Percentiles rank a stretch among this genome's conserved stretches.
phyloP scores from a whole-genome alignment of 1,139 yeast genomes.

The Hansenula lynferdii region DNA sequence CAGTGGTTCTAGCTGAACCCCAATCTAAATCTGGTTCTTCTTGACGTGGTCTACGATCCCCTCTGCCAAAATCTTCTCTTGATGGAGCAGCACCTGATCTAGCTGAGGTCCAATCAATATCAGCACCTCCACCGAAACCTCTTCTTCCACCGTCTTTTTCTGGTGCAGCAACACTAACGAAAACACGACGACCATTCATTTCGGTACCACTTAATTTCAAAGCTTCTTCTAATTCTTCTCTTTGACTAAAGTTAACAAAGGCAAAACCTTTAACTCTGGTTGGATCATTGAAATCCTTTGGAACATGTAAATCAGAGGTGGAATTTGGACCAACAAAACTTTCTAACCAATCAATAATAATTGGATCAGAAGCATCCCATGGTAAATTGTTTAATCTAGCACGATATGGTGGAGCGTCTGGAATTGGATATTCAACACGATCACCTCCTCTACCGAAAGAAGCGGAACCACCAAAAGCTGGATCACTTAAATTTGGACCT shows the following conservation, averaged over 20 bases:
- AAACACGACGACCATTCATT: conserved; percentile 72
- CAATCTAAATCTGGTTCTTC: conserved; percentile 47
- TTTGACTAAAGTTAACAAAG: conserved; percentile 70
- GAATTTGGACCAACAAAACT: conserved; percentile 55
- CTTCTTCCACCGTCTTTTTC: conserved; percentile 38
- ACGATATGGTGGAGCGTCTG: conserved; percentile 87
- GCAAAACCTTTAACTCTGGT: conserved; percentile 82
- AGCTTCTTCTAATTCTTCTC: conserved; percentile 66
- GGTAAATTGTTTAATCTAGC: conserved; percentile 87
- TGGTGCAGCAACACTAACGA: conserved; percentile 89
- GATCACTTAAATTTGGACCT: conserved; percentile 30
- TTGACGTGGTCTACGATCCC: conserved; percentile 34
- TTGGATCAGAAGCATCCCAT: conserved; percentile 71
- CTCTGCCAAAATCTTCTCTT: conserved; percentile 14
- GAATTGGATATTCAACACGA: conserved; percentile 76
- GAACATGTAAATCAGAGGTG: conserved; percentile 51
- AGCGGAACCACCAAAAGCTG: conserved; percentile 28
- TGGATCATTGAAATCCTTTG: conserved; percentile 57
- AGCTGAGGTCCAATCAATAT: conserved; percentile 49
- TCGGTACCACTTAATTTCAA: conserved; percentile 59
- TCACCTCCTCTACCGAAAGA: too few species aligned
- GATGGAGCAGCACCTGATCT: conserved; percentile 33
- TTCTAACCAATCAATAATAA: conserved; percentile 62
- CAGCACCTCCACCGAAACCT: conserved; percentile 27
- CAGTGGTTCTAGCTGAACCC: conserved; percentile 26